Base-by-base conservation (phyloP, 768 basidiomycete genomes). In the Termitomyces sp. region DNA sequence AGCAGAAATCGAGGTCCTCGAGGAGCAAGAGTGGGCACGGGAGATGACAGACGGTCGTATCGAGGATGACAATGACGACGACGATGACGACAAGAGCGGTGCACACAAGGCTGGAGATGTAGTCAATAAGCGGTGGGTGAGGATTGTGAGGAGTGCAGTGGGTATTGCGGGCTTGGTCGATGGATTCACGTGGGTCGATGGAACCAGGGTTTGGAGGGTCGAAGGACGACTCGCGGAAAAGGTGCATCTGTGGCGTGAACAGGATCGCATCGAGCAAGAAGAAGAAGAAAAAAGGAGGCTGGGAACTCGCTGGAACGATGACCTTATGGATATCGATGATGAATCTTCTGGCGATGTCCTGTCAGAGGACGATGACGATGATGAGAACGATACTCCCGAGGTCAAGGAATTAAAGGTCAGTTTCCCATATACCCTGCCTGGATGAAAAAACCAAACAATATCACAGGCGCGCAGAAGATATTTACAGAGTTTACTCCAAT, bases 381-480 rank as follows among this genome's bases (percentile, higher is more conserved):
- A 88, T 55, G 86, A 84, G 59, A 78, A 82, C 45, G 90, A 92
- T 67, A 78, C 84, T 9, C 83, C 85, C 22, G 86, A 90, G 66
- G 83, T 95, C 39, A 85, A 81, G 66, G 87, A 80, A n/a, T 78
- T 95, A 55, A 93, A 93, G 86, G 92, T 91, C 67, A 54, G 72
- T 64, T 27, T 60, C 31, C 33, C 2, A 30, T 53, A 6, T 2
- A 4, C n/a, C n/a, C 7, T n/a, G 33, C 33, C 46, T 55, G 39
- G 50, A 45, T 47, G 58, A 51, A 41, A n/a, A 60, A 27, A 2
- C 27, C 55, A 61, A 54, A 58, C 56, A 27, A 13, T 31, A 20
- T 33, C 27, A 64, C 68, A 92, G 88, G 87, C 84, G 53, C 88
- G 91, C 24, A 82, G 91, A 49, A 80, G 85, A 47, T 86, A 93